Evolutionary conservation across 2,329 filamentous ascomycete species (phyloP).

Genomic region (Curvularia hawaiiensis): DNA sequence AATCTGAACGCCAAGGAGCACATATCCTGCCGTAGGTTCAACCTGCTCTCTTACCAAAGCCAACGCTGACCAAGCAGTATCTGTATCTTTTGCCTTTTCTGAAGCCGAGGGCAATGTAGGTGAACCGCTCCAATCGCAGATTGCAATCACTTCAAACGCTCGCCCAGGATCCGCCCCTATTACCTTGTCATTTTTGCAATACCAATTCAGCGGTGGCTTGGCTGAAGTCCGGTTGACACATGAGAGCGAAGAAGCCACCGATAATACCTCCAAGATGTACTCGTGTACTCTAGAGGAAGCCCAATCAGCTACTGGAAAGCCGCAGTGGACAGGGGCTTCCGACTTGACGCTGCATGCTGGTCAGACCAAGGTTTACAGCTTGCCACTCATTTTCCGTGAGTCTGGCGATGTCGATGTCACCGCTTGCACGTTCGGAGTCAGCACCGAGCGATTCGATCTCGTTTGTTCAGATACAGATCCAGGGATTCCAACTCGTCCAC

Average conservation of each 20-base stretch:
- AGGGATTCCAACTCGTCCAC: slow-evolving; percentile 27
- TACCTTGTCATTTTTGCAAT: slow-evolving; percentile 53
- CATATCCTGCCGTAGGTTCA: slow-evolving; percentile 56
- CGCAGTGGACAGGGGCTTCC: slow-evolving; percentile 60
- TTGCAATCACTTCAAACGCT: slow-evolving; percentile 58
- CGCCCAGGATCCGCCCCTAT: slow-evolving; percentile 54
- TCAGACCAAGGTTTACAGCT: slow-evolving; percentile 71
- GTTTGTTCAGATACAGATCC: slow-evolving; percentile 64
- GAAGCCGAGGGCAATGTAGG: slow-evolving; percentile 63
- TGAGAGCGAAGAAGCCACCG: slow-evolving; percentile 15
- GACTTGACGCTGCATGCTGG: slow-evolving; percentile 71
- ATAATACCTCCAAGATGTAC: slow-evolving; percentile 23
- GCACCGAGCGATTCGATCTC: slow-evolving; percentile 69
- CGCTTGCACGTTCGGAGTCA: slow-evolving; percentile 67
- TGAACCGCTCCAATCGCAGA: slow-evolving; percentile 61
- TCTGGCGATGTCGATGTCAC: slow-evolving; percentile 75
- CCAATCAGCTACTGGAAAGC: slow-evolving; percentile 30
- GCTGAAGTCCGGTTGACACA: slow-evolving; percentile 42
- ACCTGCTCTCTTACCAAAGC: slow-evolving; percentile 34
- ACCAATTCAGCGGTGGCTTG: slow-evolving; percentile 58
- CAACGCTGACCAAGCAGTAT: slow-evolving; percentile 48
- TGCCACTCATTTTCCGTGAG: slow-evolving; percentile 77
- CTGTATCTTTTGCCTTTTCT: slow-evolving; percentile 59
- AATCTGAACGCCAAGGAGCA: slow-evolving; percentile 55
- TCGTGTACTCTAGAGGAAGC: slow-evolving; percentile 38